These are phyloP conservation scores for Heritiera fomes DNA, from an alignment of 345 rosid species.

Conservation along the genomic window DNA sequence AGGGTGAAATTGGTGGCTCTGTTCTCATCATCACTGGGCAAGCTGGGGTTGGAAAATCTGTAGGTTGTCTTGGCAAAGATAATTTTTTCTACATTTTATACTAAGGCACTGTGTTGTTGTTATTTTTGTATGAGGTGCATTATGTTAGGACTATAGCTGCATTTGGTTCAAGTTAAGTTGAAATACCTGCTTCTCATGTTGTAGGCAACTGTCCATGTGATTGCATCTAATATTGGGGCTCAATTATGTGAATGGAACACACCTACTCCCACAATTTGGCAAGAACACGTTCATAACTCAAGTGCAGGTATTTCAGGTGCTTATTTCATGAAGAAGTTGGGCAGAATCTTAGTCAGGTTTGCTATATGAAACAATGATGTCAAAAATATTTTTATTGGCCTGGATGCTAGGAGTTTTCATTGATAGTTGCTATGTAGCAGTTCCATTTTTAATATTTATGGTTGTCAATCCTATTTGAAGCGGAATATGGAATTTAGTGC, in stretches of 20 bases:
- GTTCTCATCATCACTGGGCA: conserved; percentile 75
- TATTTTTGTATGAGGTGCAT: background rate
- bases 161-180: background rate
- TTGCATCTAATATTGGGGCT: conserved; percentile 80
- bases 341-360: conserved; percentile 16
- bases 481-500: background rate
- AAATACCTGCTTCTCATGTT: conserved; percentile 16
- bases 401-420: background rate
- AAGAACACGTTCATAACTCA: conserved; percentile 70
- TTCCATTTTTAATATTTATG: background rate
- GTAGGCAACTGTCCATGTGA: conserved; percentile 63
- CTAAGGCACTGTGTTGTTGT: background rate
- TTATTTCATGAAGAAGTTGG: conserved; percentile 16
- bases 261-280: conserved; percentile 96
- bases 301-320: conserved; percentile 52
- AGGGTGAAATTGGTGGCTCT: conserved; percentile 44
- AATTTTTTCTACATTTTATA: background rate
- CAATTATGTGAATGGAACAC: conserved; percentile 82
- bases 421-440: background rate
- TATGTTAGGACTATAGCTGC: background rate
- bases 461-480: background rate
- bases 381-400: background rate
- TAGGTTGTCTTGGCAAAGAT: conserved; percentile 37
- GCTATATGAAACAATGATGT: background rate
- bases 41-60: conserved; percentile 96